Conservation (phyloP, 495 filamentous ascomycete genomes). For the Penicillium ochrochloron region DNA sequence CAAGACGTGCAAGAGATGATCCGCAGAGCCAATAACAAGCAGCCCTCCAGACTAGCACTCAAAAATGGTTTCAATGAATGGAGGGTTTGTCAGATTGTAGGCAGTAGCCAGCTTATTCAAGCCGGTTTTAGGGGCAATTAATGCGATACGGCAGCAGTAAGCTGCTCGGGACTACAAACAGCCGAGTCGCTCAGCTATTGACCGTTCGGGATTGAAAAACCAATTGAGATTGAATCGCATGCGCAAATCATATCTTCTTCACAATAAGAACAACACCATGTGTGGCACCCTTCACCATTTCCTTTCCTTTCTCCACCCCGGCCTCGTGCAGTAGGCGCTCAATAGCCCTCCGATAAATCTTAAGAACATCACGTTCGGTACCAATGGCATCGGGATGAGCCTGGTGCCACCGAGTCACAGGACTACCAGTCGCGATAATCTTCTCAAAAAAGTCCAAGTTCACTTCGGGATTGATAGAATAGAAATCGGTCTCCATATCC, state of each 20-base stretch:
- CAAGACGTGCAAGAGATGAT: neutral
- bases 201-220: neutral
- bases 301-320: slow-evolving; percentile 26
- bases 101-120: neutral
- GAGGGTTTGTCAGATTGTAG: neutral
- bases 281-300: slow-evolving; percentile 14
- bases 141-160: neutral
- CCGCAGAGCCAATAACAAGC: neutral
- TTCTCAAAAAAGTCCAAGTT: slow-evolving; percentile 39
- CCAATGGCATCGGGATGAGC: slow-evolving; percentile 43
- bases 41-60: neutral
- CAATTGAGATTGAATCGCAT: neutral
- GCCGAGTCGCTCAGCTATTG: neutral
- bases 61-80: neutral
- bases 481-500: slow-evolving; percentile 25
- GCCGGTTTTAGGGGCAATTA: neutral
- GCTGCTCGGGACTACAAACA: neutral
- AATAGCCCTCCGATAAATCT: slow-evolving; percentile 25
- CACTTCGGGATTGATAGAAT: slow-evolving; percentile 23
- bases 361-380: slow-evolving; percentile 35
- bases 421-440: slow-evolving; percentile 44
- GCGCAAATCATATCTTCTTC: slow-evolving; percentile 7
- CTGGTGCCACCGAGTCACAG: slow-evolving; percentile 54
- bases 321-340: slow-evolving; percentile 29
- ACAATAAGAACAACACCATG: slow-evolving; percentile 19